Evolutionary conservation across 208 protist species (phyloP), one percentile per base, ranked within the genome.

Genomic region (Trypanosoma lewisi): DNA sequence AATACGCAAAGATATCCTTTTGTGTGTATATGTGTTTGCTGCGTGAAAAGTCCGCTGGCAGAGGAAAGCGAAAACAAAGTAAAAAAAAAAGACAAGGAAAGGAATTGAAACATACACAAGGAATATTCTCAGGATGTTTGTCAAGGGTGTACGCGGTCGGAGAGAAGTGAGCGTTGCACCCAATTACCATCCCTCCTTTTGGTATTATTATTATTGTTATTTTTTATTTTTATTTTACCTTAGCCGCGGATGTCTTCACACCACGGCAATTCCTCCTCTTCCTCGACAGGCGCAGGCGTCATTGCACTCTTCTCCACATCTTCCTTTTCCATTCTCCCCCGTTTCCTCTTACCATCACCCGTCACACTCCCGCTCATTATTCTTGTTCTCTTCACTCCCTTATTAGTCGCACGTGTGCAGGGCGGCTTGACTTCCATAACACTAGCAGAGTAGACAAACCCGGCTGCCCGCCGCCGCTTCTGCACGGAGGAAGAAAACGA

Each of bases 221-320:
- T 42, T 41, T 30, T 50, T 8, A 19, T 48, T 21, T 44, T 31
- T 28, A 4, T 51, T 23, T 63, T 63, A 1, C 27, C 34, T 48
- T 27, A 65, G 4, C 39, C 48, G 21, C 49, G 51, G 16, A 59
- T 17, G 37, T 67, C 61, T 51, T 67, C 61, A 45, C 50, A 67
- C 61, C 61, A 67, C 50, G 28, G 31, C 25, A 49, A 39, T 39
- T 57, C 61, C 11, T 59, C 61, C 7, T 1, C 36, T 23, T 21
- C 37, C 2, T 39, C 39, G 39, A 44, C 39, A 17, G 39, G 39
- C n/a, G n/a, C n/a, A n/a, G n/a, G n/a, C n/a, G n/a, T n/a, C n/a
- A n/a, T n/a, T n/a, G n/a, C n/a, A n/a, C n/a, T n/a, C n/a, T n/a
- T n/a, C n/a, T n/a, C n/a, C n/a, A n/a, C n/a, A n/a, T n/a, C n/a